These are phyloP conservation scores for Epicoccum sorghinum DNA, from an alignment of 2,329 filamentous ascomycete species.

Conservation along the genomic window DNA sequence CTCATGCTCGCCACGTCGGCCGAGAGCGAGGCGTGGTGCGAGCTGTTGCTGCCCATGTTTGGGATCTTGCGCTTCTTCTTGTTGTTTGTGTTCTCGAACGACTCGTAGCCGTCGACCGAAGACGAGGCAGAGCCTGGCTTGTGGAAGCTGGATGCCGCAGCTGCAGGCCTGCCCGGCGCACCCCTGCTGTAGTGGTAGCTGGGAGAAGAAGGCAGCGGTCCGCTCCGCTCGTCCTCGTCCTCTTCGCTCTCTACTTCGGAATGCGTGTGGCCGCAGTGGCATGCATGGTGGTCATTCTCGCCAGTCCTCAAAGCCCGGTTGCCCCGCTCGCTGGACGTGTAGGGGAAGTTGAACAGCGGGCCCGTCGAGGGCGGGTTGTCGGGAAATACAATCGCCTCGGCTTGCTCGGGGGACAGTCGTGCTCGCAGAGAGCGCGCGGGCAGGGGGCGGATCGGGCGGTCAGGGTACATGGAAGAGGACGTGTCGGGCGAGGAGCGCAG, in stretches of 20 bases:
- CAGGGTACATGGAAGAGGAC: slow-evolving; percentile 79
- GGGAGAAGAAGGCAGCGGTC: slow-evolving; percentile 49
- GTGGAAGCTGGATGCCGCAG: slow-evolving; percentile 41
- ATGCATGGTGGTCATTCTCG: slow-evolving; percentile 58
- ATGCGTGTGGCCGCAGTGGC: slow-evolving; percentile 54
- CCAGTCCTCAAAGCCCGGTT: slow-evolving; percentile 49
- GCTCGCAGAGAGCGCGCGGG: slow-evolving; percentile 89
- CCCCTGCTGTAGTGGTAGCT: slow-evolving; percentile 47
- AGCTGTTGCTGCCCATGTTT: slow-evolving; percentile 74
- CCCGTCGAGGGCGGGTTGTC: slow-evolving; percentile 72
- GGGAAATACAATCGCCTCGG: slow-evolving; percentile 81
- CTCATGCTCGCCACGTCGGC: slow-evolving; percentile 70
- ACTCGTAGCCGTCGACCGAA: slow-evolving; percentile 88
- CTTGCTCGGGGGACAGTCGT: slow-evolving; percentile 82
- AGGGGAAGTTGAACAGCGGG: slow-evolving; percentile 77
- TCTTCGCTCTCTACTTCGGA: slow-evolving; percentile 67
- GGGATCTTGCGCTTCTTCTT: slow-evolving; percentile 99
- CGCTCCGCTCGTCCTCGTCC: slow-evolving; percentile 54
- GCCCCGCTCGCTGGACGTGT: slow-evolving; percentile 42
- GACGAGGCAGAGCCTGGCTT: slow-evolving; percentile 66
- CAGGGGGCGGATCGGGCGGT: slow-evolving; percentile 89
- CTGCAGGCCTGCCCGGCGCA: slow-evolving; percentile 32
- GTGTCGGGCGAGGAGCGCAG: slow-evolving; percentile 66
- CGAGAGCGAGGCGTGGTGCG: slow-evolving; percentile 63
- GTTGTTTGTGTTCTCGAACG: slow-evolving; percentile 97